Evolutionary conservation across 257 asterid species (phyloP), one percentile per base, ranked within the genome.

Genomic region (Prunella vulgaris): DNA sequence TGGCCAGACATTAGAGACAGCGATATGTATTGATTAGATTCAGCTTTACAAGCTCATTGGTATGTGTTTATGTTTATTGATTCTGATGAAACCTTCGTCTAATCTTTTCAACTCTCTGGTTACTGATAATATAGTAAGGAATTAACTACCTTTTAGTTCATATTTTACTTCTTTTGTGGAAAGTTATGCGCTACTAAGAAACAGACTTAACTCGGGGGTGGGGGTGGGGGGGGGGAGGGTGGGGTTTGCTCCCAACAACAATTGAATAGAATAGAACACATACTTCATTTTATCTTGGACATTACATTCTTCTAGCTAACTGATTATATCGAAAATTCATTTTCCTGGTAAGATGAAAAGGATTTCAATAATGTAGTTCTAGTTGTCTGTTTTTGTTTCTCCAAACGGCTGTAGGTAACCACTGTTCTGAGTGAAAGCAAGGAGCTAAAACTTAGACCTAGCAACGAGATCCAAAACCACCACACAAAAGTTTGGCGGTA

Each of bases 391-490:
- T 70, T 76, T 32, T 32, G 74, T 65, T 79, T 84, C 68, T 72
- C 78, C 32, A 70, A 74, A 46, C 72, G 72, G 54, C 66, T 66
- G 33, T 86, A 88, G 17, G 80, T 80, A 64, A 73, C 80, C 81
- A 74, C 78, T 56, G 92, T 84, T 83, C 88, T 78, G 18, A 73
- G 54, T 49, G 60, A 86, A 62, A 88, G 86, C 76, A 83, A 65
- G 9, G 15, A 74, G 69, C 89, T 76, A 44, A 85, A 79, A 67
- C 64, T 80, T 60, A 86, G 61, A 18, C 95, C 92, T 40, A 84
- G 20, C 79, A 83, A 46, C 27, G 92, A 86, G 54, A 82, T 86
- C 60, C 72, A 73, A 64, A 83, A 81, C 96, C 93, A 86, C 83
- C 90, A 78, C 20, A 73, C 53, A 79, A 88, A 84, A 48, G 93